Percentiles rank a stretch among this genome's conserved stretches.
Conservation (phyloP, 805 yeast genomes). For the Schizosaccharomyces lindneri region DNA sequence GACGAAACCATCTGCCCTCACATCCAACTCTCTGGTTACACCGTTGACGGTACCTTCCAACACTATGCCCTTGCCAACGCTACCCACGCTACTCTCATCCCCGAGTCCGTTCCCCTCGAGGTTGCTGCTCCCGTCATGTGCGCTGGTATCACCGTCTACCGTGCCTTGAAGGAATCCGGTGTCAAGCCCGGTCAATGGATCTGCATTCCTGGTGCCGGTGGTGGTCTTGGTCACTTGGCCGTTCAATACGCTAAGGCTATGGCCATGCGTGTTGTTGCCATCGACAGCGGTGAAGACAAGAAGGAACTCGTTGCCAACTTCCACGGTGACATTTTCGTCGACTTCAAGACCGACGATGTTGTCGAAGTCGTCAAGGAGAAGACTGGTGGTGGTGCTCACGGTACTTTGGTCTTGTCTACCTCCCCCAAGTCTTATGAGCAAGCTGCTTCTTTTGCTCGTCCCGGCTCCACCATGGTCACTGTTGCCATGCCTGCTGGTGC, state of each 20-base stretch:
- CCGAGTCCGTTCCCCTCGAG: conserved; percentile 50
- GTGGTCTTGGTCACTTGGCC: conserved; percentile 56
- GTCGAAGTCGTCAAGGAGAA: conserved; percentile 28
- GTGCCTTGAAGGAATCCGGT: conserved; percentile 62
- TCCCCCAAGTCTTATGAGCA: conserved; percentile 41
- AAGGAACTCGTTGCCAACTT: conserved; percentile 26
- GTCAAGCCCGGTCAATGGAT: conserved; percentile 51
- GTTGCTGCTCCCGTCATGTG: conserved; percentile 60
- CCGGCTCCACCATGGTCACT: conserved; percentile 43
- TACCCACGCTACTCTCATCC: conserved; percentile 60
- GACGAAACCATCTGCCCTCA: conserved; percentile 46
- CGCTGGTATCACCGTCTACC: conserved; percentile 81
- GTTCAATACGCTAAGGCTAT: conserved; percentile 53
- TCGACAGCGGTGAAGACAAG: conserved; percentile 48
- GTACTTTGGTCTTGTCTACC: conserved; percentile 51
- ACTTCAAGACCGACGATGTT: conserved; percentile 32
- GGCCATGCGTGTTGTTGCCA: conserved; percentile 49
- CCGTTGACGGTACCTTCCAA: conserved; percentile 78
- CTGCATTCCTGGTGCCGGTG: conserved; percentile 56
- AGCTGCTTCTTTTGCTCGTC: conserved; percentile 34
- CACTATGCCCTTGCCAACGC: conserved; percentile 79
- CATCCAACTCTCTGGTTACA: conserved; percentile 61
- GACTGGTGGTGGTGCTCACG: conserved; percentile 57
- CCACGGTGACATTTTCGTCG: conserved; percentile 43
- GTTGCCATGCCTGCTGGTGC: conserved; percentile 70